Evolutionary conservation across 2,329 filamentous ascomycete species (phyloP).

Genomic region (Fusarium tjaetaba): DNA sequence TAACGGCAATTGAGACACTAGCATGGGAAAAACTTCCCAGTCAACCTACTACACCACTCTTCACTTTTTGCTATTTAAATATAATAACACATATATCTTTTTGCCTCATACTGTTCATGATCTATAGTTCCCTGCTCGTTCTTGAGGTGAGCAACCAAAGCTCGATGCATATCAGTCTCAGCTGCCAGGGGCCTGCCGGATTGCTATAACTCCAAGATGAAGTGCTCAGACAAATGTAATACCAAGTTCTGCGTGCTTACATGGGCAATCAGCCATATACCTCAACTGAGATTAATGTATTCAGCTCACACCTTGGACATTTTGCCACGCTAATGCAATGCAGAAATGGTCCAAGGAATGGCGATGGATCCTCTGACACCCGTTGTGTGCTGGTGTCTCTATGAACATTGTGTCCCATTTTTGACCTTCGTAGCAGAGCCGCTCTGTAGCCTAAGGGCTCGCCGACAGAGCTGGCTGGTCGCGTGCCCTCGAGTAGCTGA

Average conservation of each 20-base stretch:
- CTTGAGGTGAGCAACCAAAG: conserved; percentile 45
- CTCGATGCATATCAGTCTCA: conserved; percentile 52
- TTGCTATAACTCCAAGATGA: accelerated
- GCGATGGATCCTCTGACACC: accelerated
- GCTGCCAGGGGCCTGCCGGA: conserved; percentile 44
- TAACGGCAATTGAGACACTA: neutral
- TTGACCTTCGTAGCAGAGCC: accelerated
- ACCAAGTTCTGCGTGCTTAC: accelerated
- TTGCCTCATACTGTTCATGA: accelerated
- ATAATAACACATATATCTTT: accelerated
- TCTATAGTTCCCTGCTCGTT: neutral
- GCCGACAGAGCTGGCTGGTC: neutral
- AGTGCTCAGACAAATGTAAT: accelerated
- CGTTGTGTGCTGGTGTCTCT: accelerated
- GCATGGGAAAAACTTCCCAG: neutral
- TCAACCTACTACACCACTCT: neutral
- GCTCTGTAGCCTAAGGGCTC: neutral
- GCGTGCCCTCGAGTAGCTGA: accelerated
- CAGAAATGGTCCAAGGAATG: accelerated
- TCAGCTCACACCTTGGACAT: no score
- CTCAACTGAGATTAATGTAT: no score
- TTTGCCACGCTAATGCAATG: accelerated
- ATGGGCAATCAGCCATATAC: accelerated
- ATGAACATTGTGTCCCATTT: accelerated
- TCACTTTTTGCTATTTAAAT: neutral